Base-by-base conservation (phyloP, 176 grass and related monocot species). In the Echinochloa phyllopogon region DNA sequence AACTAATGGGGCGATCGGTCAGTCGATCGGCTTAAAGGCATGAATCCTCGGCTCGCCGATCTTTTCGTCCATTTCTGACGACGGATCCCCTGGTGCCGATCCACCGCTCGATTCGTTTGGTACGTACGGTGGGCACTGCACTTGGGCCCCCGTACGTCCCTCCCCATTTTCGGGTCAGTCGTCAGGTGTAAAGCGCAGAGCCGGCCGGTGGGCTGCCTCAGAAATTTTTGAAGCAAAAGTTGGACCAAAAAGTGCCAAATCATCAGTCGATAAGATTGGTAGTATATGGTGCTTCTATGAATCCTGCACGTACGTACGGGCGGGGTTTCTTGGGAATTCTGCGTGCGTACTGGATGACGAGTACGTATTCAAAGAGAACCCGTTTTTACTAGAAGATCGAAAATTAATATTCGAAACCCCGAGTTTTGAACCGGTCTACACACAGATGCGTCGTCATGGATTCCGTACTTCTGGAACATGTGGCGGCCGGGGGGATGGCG, bases 381-480 rank as follows among this genome's bases (percentile, higher is more conserved):
- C 29, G 29, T 33, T 33, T 33, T 33, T 33, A 33, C 29, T 33
- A 33, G 29, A 33, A 33, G 29, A 33, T 33, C 29, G 29, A 33
- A 33, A 33, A 33, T 33, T 33, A 33, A 33, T 33, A 33, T 33
- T 33, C 29, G 29, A 33, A 33, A 15, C 16, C 51, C 16, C 18
- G 57, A 23, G 20, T 37, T 74, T 74, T 74, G 71, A 74, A 74
- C 29, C 52, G 25, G 71, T 74, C 47, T 36, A 20, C 7, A 11
- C 11, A 70, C 23, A 10, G 47, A 49, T 60, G n/a, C 57, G 57
- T 51, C 21, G 68, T 53, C 71, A 52, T 74, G 37, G 71, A 74
- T 74, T 74, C 74, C 74, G 74, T 76, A 59, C 74, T 76, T 16
- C 15, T 11, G 6, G 44, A 37, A 14, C 78, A 67, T 80, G 78